Base-by-base conservation (phyloP, 176 grass and related monocot genomes). In the Lolium rigidum region DNA sequence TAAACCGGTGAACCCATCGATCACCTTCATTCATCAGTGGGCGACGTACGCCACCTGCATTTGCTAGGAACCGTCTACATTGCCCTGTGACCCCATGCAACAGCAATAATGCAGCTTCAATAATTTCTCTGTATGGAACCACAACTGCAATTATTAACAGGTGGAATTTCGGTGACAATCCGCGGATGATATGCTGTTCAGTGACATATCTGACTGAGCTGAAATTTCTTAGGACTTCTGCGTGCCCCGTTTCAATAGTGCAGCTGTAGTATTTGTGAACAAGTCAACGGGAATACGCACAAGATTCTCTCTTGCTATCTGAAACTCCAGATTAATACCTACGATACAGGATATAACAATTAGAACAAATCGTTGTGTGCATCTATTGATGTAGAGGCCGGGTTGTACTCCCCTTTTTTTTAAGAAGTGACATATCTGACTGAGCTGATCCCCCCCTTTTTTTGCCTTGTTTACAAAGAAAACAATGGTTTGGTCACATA, bases 61-160 rank as follows among this genome's bases (percentile, higher is more conserved):
- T 28, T 43, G 67, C 66, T 80, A 55, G 58, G 18, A 74, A 13
- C 22, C 64, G 25, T 69, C 51, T 86, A 10, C 50, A 47, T 87
- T 85, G 64, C 71, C 62, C 46, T 75, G 14, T 47, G 43, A 70
- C 31, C 79, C 16, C 72, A 71, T 20, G 22, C 62, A 78, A 47
- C 56, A 63, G 43, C 74, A 90, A 83, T 90, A 90, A 83, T 90
- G 68, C 79, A 72, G 3, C 1, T 4, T 0, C 25, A 64, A 84
- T 64, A 3, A 17, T 70, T 51, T 56, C 28, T 17, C 52, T 56
- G 15, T 7, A 56, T 56, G 52, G 16, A 56, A 56, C 5, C 49
- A 15, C 52, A 39, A 7, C 31, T 66, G 13, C 25, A 16, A 66
- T 35, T 7, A 35, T 67, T 41, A 11, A 9, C 11, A 9, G n/a